A percentile compares a stretch with the other conserved stretches of the same genome.
These are phyloP conservation scores for Eucalyptus cloeziana DNA, from an alignment of 345 rosid genomes.

Conservation along the genomic window DNA sequence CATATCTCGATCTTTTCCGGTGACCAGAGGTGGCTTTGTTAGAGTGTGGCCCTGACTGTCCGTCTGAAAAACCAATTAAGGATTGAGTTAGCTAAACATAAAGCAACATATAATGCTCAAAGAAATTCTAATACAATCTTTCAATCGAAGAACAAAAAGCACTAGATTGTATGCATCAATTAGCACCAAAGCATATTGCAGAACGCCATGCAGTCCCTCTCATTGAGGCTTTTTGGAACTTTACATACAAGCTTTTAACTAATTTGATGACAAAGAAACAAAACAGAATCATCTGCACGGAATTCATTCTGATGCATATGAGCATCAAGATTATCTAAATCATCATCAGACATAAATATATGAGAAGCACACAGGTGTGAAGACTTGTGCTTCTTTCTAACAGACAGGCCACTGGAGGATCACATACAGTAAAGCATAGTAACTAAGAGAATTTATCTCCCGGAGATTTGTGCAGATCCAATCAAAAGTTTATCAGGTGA, in stretches of 20 bases:
- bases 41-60: conserved; percentile 21
- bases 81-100: not conserved
- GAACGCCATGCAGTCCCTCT: not conserved
- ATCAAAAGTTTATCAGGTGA: not conserved
- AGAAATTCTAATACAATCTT: not conserved
- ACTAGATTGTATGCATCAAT: not conserved
- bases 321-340: not conserved
- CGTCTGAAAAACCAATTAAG: conserved; percentile 5
- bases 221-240: not conserved
- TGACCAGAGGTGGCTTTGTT: conserved; percentile 16
- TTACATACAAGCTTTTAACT: not conserved
- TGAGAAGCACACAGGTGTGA: not conserved
- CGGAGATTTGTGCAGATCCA: not conserved
- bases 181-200: not conserved
- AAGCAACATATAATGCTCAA: not conserved
- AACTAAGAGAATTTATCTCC: not conserved
- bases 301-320: not conserved
- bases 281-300: not conserved
- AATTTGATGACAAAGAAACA: not conserved
- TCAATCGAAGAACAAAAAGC: not conserved
- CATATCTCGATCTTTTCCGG: conserved; percentile 33
- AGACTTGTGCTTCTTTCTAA: not conserved
- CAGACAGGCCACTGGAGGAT: not conserved
- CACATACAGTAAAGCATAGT: not conserved
- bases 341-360: not conserved